Conservation (phyloP, 148 eudicot species). For the Limonium bicolor region DNA sequence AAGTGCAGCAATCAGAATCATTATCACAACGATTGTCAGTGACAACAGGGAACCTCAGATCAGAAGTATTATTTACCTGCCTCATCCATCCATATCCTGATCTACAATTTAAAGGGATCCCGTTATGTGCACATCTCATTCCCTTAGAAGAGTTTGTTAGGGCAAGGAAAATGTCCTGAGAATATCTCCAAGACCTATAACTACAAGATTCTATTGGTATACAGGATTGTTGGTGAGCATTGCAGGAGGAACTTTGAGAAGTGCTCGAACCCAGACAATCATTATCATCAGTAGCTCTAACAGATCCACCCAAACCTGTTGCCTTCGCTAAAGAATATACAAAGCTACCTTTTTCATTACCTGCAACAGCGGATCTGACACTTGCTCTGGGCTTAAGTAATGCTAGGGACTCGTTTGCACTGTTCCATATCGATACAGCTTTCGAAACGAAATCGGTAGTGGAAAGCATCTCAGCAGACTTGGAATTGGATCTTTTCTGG, state of each 20-base stretch:
- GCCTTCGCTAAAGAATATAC: constrained; percentile 12
- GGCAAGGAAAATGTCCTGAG: constrained; percentile 7
- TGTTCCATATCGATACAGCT: constrained; percentile 51
- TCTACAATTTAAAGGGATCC: constrained; percentile 13
- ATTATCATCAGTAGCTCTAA: constrained; percentile 10
- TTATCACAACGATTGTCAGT: constrained; percentile 10
- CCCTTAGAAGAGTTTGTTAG: constrained; percentile 10
- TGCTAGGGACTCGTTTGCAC: constrained; percentile 45
- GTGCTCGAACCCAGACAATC: constrained; percentile 15
- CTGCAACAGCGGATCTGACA: constrained; percentile 6
- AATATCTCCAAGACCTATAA: constrained; percentile 13
- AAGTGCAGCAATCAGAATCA: constrained; percentile 6
- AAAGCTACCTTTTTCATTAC: constrained; percentile 12
- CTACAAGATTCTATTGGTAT: constrained; percentile 15
- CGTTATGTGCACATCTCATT: constrained; percentile 8
- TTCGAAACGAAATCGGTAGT: constrained; percentile 59
- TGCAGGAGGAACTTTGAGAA: constrained; percentile 10
- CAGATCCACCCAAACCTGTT: constrained; percentile 11
- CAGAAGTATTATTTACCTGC: constrained; percentile 13
- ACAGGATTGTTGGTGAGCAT: constrained; percentile 11
- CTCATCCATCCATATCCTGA: constrained; percentile 36
- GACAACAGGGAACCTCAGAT: constrained; percentile 10
- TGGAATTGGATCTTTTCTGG: constrained; percentile 11
- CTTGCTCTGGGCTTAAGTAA: constrained; percentile 22
- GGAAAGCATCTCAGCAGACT: constrained; percentile 34